phyloP scores from a whole-genome alignment of 2,329 filamentous ascomycete species.

The Venturia asperata region DNA sequence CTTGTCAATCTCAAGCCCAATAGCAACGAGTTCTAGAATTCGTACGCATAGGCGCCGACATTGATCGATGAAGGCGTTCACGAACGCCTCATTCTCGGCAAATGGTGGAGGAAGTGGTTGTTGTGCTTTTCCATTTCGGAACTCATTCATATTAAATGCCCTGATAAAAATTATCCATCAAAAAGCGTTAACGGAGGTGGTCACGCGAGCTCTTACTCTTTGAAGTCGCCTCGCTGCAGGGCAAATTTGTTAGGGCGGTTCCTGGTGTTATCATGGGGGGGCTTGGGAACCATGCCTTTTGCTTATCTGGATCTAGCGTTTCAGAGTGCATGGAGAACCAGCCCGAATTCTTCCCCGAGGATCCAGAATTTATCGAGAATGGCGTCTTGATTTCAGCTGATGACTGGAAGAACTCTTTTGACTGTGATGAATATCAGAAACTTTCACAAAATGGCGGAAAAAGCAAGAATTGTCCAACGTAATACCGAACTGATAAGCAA shows the following conservation, averaged over 20 bases:
- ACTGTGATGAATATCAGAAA: slow-evolving; percentile 41
- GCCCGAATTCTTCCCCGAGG: slow-evolving; percentile 63
- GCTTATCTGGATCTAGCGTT: slow-evolving; percentile 74
- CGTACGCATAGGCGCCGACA: slow-evolving; percentile 68
- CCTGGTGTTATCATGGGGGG: neutral
- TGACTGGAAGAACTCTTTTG: slow-evolving; percentile 63
- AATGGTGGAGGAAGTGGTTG: slow-evolving; percentile 70
- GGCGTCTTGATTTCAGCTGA: slow-evolving; percentile 63
- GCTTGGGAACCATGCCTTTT: slow-evolving; percentile 51
- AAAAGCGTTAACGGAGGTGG: slow-evolving; percentile 17
- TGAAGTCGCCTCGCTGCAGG: slow-evolving; percentile 68
- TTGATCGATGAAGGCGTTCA: slow-evolving; percentile 59
- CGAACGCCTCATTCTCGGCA: slow-evolving; percentile 49
- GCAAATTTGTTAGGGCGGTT: slow-evolving; percentile 3
- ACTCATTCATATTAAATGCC: slow-evolving; percentile 87
- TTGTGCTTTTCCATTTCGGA: slow-evolving; percentile 58
- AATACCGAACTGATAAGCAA: neutral
- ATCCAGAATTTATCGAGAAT: slow-evolving; percentile 63
- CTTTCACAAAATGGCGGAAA: neutral
- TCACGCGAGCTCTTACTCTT: slow-evolving; percentile 55
- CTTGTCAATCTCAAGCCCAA: slow-evolving; percentile 56
- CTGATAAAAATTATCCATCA: slow-evolving; percentile 43
- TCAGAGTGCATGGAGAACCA: slow-evolving; percentile 87
- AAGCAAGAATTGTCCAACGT: slow-evolving; percentile 9
- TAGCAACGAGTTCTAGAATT: slow-evolving; percentile 69